These are phyloP conservation scores for Lactarius deliciosus DNA, from an alignment of 768 basidiomycete species.

Conservation along the genomic window DNA sequence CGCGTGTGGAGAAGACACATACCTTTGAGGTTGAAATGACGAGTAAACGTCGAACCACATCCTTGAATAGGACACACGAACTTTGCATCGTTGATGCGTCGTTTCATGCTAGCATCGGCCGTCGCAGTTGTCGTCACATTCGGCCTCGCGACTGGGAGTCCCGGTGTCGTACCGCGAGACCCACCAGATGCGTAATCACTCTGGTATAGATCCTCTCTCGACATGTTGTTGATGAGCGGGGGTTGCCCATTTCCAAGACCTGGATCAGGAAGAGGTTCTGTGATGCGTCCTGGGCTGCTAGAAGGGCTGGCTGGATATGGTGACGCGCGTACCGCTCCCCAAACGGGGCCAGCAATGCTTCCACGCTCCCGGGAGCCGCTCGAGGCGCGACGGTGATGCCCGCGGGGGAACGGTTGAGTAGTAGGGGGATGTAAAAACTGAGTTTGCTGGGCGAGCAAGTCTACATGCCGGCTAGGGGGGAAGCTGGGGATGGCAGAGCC, in stretches of 20 bases:
- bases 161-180: conserved; percentile 27
- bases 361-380: conserved; percentile 42
- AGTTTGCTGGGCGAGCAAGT: conserved; percentile 38
- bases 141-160: conserved; percentile 52
- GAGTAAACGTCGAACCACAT: conserved; percentile 95
- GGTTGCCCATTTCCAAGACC: conserved; percentile 9
- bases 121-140: conserved; percentile 93
- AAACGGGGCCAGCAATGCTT: conserved; percentile 23
- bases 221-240: conserved; percentile 2
- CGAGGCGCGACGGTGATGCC: conserved; percentile 45
- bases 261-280: conserved; percentile 48
- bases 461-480: conserved; percentile 41
- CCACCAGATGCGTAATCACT: conserved; percentile 18
- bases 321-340: conserved; percentile 27
- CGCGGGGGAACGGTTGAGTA: conserved; percentile 39
- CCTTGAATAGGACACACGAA: conserved; percentile 92
- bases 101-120: conserved; percentile 78
- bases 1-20: conserved; percentile 31
- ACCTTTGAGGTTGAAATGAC: conserved; percentile 94
- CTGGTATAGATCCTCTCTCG: conserved; percentile 7
- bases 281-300: conserved; percentile 17
- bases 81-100: conserved; percentile 85
- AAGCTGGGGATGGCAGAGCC: conserved; percentile 26
- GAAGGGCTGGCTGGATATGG: conserved; percentile 28
- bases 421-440: conserved; percentile 47